A percentile compares a stretch with the other conserved stretches of the same genome.
Conservation (phyloP, 2,329 filamentous ascomycete genomes). For the Claviceps africana region DNA sequence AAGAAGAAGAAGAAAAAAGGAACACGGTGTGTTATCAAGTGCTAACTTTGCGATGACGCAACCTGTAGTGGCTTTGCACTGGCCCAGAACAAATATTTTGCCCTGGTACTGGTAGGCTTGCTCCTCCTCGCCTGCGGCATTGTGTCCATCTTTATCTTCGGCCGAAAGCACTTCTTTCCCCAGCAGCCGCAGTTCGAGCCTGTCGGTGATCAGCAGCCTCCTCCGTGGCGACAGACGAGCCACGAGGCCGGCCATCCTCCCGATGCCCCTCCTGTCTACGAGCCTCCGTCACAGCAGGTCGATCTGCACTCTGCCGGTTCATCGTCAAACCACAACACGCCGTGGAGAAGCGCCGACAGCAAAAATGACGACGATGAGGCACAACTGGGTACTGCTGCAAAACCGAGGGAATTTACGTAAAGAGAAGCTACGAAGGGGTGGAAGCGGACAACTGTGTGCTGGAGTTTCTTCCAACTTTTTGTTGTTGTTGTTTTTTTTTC, state of each 20-base stretch:
- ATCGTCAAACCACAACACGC: constrained; percentile 11
- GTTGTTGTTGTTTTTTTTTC: background rate
- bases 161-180: constrained; percentile 14
- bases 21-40: background rate
- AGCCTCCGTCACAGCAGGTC: constrained; percentile 18
- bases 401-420: constrained; percentile 20
- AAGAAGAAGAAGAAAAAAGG: background rate
- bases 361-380: constrained; percentile 19
- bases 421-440: background rate
- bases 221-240: constrained; percentile 16
- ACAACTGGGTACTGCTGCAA: constrained; percentile 17
- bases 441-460: no score
- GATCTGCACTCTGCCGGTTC: constrained; percentile 16
- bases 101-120: constrained; percentile 33
- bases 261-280: constrained; percentile 20
- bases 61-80: constrained; percentile 39
- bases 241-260: constrained; percentile 13
- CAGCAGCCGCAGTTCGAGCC: constrained; percentile 8
- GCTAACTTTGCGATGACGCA: constrained; percentile 5
- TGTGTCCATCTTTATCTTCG: constrained; percentile 20
- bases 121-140: constrained; percentile 29
- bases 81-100: constrained; percentile 33
- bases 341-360: constrained; percentile 12
- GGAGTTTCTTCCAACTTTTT: background rate
- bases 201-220: constrained; percentile 13